Evolutionary conservation across 257 asterid species (phyloP).

Genomic region (Plantago elongata): DNA sequence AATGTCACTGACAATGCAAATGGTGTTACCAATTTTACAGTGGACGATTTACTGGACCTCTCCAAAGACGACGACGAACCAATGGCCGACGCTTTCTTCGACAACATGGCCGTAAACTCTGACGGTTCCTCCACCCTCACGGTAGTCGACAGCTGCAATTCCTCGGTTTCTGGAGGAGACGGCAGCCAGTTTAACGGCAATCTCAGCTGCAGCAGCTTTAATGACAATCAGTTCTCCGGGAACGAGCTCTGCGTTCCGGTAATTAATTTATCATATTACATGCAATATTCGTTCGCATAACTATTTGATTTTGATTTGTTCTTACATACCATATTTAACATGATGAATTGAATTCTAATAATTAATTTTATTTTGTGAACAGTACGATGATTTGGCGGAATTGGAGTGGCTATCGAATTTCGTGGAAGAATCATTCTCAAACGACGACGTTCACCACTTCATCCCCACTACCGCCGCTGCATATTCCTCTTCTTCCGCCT

Average conservation of each 20-base stretch:
- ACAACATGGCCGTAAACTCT: constrained; percentile 52
- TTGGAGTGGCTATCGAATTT: constrained; percentile 60
- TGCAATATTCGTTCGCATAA: neutral
- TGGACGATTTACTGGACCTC: constrained; percentile 84
- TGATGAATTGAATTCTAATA: too few relatives aligned
- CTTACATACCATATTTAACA: neutral
- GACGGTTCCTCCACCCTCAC: constrained; percentile 41
- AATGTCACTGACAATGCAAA: constrained; percentile 23
- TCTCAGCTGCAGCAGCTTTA: constrained; percentile 29
- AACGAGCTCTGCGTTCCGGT: constrained; percentile 56
- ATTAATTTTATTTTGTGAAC: constrained; percentile 1
- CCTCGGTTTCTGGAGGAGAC: constrained; percentile 24
- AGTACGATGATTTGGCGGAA: constrained; percentile 58
- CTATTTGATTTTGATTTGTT: neutral
- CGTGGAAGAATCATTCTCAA: constrained; percentile 56
- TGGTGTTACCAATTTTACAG: constrained; percentile 37
- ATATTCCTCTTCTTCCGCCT: constrained; percentile 3
- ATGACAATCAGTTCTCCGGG: constrained; percentile 45
- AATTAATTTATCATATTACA: neutral
- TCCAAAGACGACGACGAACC: constrained; percentile 80
- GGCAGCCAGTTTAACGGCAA: constrained; percentile 26
- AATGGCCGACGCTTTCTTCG: constrained; percentile 77
- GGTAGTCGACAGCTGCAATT: constrained; percentile 35
- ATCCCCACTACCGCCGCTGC: constrained; percentile 26
- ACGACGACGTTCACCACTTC: constrained; percentile 29